A percentile compares a stretch with the other conserved stretches of the same genome.
Conservation (phyloP, 352 stramenopile species). For the Pythium monospermum region DNA sequence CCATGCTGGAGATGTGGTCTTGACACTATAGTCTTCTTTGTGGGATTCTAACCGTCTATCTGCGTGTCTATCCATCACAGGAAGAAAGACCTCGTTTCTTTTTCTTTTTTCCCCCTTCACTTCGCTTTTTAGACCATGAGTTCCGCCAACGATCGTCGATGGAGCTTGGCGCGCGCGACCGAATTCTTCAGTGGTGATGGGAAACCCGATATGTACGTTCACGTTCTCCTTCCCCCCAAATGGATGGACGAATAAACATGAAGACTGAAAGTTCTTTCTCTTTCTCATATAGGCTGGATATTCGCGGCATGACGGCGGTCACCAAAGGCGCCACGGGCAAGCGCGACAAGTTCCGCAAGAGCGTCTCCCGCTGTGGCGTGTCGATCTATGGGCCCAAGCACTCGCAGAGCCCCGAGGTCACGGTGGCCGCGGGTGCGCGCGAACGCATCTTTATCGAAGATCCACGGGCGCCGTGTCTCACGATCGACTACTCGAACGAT, state of each 20-base stretch:
- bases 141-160: constrained; percentile 47
- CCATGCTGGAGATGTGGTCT: neutral
- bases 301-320: constrained; percentile 82
- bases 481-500: constrained; percentile 86
- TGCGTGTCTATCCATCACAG: too few species aligned
- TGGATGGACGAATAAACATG: neutral
- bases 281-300: constrained; percentile 57
- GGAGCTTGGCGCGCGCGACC: constrained; percentile 79
- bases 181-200: constrained; percentile 87
- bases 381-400: constrained; percentile 87
- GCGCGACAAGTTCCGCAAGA: constrained; percentile 87
- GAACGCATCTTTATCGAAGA: constrained; percentile 89
- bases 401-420: constrained; percentile 44
- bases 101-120: neutral
- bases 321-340: constrained; percentile 82
- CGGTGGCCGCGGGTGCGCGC: constrained; percentile 25
- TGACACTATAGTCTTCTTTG: neutral
- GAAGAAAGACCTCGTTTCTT: neutral
- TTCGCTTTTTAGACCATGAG: constrained; percentile 17
- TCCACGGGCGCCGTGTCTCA: constrained; percentile 71
- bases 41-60: too few species aligned
- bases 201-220: constrained; percentile 82
- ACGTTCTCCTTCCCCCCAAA: neutral
- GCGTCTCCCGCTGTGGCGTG: constrained; percentile 76
- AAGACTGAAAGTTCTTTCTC: constrained; percentile 3